Base-by-base conservation (phyloP, 2,329 filamentous ascomycete species). In the Sclerotinia borealis region DNA sequence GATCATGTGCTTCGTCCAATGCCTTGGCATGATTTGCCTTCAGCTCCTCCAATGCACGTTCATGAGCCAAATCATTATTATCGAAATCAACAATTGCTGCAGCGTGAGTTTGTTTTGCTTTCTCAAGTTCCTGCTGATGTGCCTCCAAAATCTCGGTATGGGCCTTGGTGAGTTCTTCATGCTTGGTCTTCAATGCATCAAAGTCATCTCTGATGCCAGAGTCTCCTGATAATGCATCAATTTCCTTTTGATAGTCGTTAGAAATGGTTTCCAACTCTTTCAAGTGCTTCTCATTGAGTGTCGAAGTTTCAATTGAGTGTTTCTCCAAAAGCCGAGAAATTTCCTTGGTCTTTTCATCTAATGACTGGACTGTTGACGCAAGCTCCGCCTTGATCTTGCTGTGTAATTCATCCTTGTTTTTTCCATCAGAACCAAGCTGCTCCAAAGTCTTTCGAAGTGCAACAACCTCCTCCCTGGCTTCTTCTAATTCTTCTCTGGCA, bases 181-280 rank as follows among this genome's bases (percentile, higher is more conserved):
- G 81, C 72, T 86, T 80, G 6, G 73, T 74, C 71, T 87, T 83
- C 7, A 88, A 79, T 43, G 84, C 82, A 64, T 85, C 80, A 65
- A 83, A 87, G 74, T 86, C 84, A 67, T 82, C 81, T 76, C 85
- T 86, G 75, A 86, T 85, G 72, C 83, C 83, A 17, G 85, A 84
- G 66, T 88, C 84, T 27, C 84, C 85, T 63, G 82, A 81, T 19
- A 87, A 80, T 63, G 81, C 82, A 70, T 87, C 85, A 61, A 88
- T 87, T 72, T 88, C 85, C n/a, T 81, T 79, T 72, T 87, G 82
- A 67, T 86, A 86, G 68, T 87, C 85, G 66, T 83, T 77, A 1
- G 84, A 84, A 61, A 88, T 74, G 65, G 80, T 80, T 72, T 83
- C 79, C 68, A 88, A 78, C 71, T 85, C 83, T 68, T 82, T 79